Conservation (phyloP, 2,329 filamentous ascomycete genomes). For the Botrytis paeoniae region DNA sequence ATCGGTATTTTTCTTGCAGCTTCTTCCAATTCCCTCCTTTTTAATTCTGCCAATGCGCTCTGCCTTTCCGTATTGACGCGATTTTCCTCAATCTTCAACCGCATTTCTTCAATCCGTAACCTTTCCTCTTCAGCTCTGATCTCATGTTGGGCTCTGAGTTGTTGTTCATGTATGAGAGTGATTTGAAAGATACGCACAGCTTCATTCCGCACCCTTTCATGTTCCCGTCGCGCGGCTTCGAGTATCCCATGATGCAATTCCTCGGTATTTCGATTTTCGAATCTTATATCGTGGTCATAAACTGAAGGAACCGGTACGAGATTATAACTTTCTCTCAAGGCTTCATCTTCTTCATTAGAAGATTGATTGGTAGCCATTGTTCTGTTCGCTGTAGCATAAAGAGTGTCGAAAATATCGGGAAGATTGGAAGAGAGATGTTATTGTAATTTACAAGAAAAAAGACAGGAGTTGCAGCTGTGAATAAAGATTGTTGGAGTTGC, state of each 20-base stretch:
- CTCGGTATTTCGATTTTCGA: conserved; percentile 26
- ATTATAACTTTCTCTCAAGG: conserved; percentile 12
- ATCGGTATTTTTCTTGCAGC: conserved; percentile 35
- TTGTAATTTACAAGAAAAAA: background rate
- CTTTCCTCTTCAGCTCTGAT: conserved; percentile 8
- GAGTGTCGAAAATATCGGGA: background rate
- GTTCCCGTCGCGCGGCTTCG: conserved; percentile 61
- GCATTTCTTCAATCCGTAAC: background rate
- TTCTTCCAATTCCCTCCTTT: conserved; percentile 46
- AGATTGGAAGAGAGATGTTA: too few relatives aligned
- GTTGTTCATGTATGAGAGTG: conserved; percentile 47
- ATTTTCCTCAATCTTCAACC: conserved; percentile 26
- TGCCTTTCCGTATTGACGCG: conserved; percentile 38
- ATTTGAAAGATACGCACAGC: conserved; percentile 50
- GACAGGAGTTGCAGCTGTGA: background rate
- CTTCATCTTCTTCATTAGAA: conserved; percentile 5
- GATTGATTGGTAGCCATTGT: conserved; percentile 14
- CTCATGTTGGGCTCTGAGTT: conserved; percentile 20
- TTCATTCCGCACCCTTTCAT: conserved; percentile 58
- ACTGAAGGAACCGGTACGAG: conserved; percentile 13
- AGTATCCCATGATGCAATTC: conserved; percentile 52
- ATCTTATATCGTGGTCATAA: conserved; percentile 20
- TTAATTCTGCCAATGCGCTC: conserved; percentile 52
- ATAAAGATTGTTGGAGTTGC: background rate
- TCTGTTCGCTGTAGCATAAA: conserved; percentile 3